These are phyloP conservation scores for Phytophthora melonis DNA, from an alignment of 352 stramenopile genomes.

Conservation along the genomic window DNA sequence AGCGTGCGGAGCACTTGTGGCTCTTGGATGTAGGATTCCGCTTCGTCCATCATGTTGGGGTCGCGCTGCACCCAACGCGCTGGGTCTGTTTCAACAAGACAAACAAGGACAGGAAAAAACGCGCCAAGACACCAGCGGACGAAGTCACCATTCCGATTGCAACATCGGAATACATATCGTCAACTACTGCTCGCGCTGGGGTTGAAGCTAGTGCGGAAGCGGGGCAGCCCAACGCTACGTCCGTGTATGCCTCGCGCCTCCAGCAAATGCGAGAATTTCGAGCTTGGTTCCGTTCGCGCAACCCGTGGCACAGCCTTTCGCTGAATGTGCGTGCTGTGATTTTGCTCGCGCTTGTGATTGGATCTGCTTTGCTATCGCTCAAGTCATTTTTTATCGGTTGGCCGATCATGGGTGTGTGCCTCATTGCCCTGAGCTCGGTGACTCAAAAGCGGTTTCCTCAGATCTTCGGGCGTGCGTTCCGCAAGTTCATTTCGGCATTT, in stretches of 20 bases:
- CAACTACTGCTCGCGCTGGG: slow-evolving; percentile 8
- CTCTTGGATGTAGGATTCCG: slow-evolving; percentile 82
- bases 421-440: slow-evolving; percentile 72
- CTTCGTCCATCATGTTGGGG: slow-evolving; percentile 67
- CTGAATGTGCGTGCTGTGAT: slow-evolving; percentile 53
- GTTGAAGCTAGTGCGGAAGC: slow-evolving; percentile 11
- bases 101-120: slow-evolving; percentile 30
- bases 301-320: slow-evolving; percentile 68
- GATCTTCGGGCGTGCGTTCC: slow-evolving; percentile 79
- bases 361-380: slow-evolving; percentile 65
- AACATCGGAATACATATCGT: slow-evolving; percentile 20
- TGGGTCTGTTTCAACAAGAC: slow-evolving; percentile 39
- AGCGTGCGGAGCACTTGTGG: slow-evolving; percentile 75
- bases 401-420: slow-evolving; percentile 76
- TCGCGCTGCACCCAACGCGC: slow-evolving; percentile 54
- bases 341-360: slow-evolving; percentile 64
- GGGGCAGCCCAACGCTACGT: slow-evolving; percentile 18
- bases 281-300: slow-evolving; percentile 43
- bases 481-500: slow-evolving; percentile 79
- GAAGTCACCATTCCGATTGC: slow-evolving; percentile 44
- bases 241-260: slow-evolving; percentile 37
- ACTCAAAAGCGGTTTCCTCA: slow-evolving; percentile 80
- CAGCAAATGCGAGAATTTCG: slow-evolving; percentile 56
- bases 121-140: slow-evolving; percentile 25
- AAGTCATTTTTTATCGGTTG: slow-evolving; percentile 73